A percentile compares a stretch with the other conserved stretches of the same genome.
Evolutionary conservation across 495 filamentous ascomycete species (phyloP).

Genomic region (Aspergillus ostianus): DNA sequence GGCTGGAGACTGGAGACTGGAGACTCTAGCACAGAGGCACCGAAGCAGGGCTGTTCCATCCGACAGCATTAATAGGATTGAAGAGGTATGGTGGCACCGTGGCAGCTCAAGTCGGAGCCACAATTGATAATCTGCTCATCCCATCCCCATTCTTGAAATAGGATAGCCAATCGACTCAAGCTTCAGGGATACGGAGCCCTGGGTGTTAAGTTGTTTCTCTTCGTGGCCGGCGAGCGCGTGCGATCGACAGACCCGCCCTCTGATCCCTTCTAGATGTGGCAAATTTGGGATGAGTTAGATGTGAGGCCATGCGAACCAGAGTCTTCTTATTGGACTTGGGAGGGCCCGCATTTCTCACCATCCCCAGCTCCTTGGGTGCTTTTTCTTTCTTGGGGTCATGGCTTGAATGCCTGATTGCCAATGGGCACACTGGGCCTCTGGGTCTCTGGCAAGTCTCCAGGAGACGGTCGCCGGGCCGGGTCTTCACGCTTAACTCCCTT

Average conservation of each 20-base stretch:
- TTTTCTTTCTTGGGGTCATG: too few species aligned
- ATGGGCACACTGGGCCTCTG: slow-evolving; percentile 5
- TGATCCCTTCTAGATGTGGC: slow-evolving; percentile 25
- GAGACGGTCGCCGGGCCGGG: slow-evolving; percentile 2
- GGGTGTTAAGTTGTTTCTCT: not conserved
- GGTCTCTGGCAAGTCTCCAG: slow-evolving; percentile 9
- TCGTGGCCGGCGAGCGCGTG: slow-evolving; percentile 13
- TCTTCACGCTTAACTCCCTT: slow-evolving; percentile 8
- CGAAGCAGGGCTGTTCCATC: not conserved
- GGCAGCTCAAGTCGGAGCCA: not conserved
- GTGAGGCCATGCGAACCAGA: slow-evolving; percentile 18
- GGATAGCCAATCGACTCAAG: slow-evolving; percentile 11
- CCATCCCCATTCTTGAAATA: not conserved
- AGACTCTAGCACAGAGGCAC: too few species aligned
- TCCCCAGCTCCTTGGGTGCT: slow-evolving; percentile 6
- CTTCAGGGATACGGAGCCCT: slow-evolving; percentile 6
- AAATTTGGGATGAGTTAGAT: slow-evolving; percentile 16
- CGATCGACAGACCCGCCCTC: slow-evolving; percentile 18
- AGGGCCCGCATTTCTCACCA: slow-evolving; percentile 11
- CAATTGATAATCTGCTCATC: slow-evolving; percentile 8
- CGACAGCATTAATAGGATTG: not conserved
- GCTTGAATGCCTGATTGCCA: not conserved
- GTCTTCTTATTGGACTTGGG: slow-evolving; percentile 14
- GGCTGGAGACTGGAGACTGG: not conserved
- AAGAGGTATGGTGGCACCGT: not conserved